These are phyloP conservation scores for Emergomyces orientalis DNA, from an alignment of 2,329 filamentous ascomycete genomes.

Conservation along the genomic window DNA sequence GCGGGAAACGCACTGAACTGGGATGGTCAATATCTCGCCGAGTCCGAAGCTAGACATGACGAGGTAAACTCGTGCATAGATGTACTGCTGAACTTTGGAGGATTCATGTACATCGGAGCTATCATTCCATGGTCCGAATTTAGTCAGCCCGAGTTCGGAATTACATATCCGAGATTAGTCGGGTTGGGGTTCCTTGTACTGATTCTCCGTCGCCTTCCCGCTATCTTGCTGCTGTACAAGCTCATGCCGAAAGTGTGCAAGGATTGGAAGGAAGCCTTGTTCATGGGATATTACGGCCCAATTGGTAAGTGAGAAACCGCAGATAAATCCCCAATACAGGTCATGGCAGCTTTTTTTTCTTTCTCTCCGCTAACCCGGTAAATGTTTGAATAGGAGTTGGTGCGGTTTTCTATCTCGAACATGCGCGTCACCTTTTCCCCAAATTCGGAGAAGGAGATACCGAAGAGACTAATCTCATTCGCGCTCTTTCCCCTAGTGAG, in stretches of 20 bases:
- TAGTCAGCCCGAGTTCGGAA: constrained; percentile 45
- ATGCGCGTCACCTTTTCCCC: constrained; percentile 37
- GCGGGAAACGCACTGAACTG: constrained; percentile 53
- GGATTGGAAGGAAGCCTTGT: constrained; percentile 50
- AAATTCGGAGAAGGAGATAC: constrained; percentile 31
- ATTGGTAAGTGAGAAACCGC: constrained; percentile 25
- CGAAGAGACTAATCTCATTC: constrained; percentile 34
- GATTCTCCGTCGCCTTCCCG: constrained; percentile 48
- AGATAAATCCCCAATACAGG: neutral
- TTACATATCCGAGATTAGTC: constrained; percentile 44
- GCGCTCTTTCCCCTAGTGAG: constrained; percentile 33
- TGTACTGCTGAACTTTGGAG: constrained; percentile 50
- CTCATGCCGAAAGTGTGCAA: constrained; percentile 45
- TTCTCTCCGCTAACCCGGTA: neutral
- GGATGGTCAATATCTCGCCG: constrained; percentile 51
- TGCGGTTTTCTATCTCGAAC: constrained; percentile 40
- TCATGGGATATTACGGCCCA: constrained; percentile 49
- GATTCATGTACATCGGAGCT: constrained; percentile 51
- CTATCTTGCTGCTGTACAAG: constrained; percentile 47
- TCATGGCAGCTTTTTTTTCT: neutral
- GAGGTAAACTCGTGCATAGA: constrained; percentile 53
- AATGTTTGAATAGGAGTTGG: constrained; percentile 28
- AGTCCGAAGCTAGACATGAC: constrained; percentile 49
- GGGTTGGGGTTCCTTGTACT: constrained; percentile 46
- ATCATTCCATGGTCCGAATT: constrained; percentile 50